Conservation (phyloP, 305 asterid species). For the Salvia sclarea region DNA sequence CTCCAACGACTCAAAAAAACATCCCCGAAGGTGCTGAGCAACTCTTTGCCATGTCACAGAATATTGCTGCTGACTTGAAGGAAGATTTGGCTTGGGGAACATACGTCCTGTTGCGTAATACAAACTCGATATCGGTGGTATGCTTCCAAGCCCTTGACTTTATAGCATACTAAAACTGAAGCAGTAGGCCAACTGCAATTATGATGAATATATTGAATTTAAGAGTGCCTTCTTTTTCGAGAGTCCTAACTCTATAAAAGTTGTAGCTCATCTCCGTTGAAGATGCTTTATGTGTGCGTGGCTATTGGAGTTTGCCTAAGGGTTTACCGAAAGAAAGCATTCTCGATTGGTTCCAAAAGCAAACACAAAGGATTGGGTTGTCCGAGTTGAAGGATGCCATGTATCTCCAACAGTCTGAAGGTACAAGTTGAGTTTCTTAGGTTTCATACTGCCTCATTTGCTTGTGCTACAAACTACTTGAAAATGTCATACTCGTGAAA, state of each 20-base stretch:
- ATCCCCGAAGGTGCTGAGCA: constrained; percentile 74
- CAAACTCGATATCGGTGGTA: constrained; percentile 87
- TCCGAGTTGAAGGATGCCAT: constrained; percentile 56
- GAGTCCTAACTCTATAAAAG: constrained; percentile 32
- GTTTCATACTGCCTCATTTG: constrained; percentile 17
- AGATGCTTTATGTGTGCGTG: constrained; percentile 76
- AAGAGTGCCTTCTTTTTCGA: neutral
- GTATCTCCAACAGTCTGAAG: constrained; percentile 64
- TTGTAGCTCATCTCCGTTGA: constrained; percentile 66
- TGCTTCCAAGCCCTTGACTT: constrained; percentile 29
- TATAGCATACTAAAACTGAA: constrained; percentile 20
- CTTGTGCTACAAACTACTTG: constrained; percentile 10
- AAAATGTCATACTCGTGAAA: constrained; percentile 2
- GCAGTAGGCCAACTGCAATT: neutral
- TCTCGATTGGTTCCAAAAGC: constrained; percentile 59
- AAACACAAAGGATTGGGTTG: constrained; percentile 55
- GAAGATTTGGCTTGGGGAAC: constrained; percentile 98
- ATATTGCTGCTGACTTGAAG: constrained; percentile 51
- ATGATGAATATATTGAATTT: neutral
- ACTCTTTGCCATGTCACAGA: constrained; percentile 62
- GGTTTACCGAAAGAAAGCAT: constrained; percentile 53
- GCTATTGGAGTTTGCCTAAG: constrained; percentile 80
- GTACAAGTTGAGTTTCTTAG: constrained; percentile 36
- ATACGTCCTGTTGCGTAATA: constrained; percentile 72
- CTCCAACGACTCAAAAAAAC: constrained; percentile 51